A percentile compares a stretch with the other conserved stretches of the same genome.
These are phyloP conservation scores for Cerioporus squamosus DNA, from an alignment of 1,284 basidiomycete genomes.

Conservation along the genomic window DNA sequence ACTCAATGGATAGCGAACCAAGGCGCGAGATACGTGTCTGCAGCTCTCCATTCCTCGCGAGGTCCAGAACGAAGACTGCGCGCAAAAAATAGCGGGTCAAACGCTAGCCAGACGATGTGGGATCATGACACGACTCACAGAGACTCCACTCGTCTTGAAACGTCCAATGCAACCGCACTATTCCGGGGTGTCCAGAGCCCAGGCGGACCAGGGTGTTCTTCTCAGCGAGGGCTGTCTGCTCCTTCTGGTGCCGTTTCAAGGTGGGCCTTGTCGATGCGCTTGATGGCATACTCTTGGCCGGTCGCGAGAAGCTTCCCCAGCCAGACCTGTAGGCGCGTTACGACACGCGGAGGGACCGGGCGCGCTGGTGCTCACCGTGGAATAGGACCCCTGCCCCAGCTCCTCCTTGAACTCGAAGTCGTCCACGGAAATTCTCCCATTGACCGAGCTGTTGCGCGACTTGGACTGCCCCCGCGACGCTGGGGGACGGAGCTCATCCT, in stretches of 20 bases:
- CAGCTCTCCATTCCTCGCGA: constrained; percentile 90
- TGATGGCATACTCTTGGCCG: constrained; percentile 73
- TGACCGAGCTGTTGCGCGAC: constrained; percentile 52
- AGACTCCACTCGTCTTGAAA: constrained; percentile 87
- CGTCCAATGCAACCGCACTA: constrained; percentile 80
- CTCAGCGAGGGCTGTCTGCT: constrained; percentile 66
- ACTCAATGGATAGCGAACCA: constrained; percentile 81
- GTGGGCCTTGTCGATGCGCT: constrained; percentile 78
- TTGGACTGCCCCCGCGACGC: constrained; percentile 41
- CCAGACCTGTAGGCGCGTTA: constrained; percentile 53
- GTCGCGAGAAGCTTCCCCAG: constrained; percentile 58
- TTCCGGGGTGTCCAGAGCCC: constrained; percentile 78
- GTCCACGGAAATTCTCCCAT: constrained; percentile 46
- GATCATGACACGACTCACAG: constrained; percentile 57
- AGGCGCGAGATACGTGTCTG: constrained; percentile 77
- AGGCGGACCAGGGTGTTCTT: constrained; percentile 66
- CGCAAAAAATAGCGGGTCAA: background rate
- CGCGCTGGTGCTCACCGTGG: constrained; percentile 54
- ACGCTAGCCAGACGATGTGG: background rate
- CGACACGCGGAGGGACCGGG: constrained; percentile 21
- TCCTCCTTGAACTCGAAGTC: constrained; percentile 75
- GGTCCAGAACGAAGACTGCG: constrained; percentile 89
- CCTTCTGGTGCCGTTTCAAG: constrained; percentile 68
- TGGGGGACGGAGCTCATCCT: constrained; percentile 39
- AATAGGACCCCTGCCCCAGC: constrained; percentile 81